Evolutionary conservation across 441 rosid species (phyloP).

Genomic region (Corymbia calophylla): DNA sequence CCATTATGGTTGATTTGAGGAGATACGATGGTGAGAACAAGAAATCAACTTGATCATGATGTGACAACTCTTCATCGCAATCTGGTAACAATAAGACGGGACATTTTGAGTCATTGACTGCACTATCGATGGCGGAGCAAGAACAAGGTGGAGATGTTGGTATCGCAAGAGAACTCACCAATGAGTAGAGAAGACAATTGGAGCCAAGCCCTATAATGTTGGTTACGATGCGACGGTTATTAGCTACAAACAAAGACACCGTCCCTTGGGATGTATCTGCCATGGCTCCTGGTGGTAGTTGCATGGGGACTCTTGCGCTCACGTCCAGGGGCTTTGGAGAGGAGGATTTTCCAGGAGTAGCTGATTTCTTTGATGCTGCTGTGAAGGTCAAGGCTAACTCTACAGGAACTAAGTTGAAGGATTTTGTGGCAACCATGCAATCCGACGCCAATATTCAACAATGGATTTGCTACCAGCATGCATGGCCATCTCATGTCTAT

Average conservation of each 20-base stretch:
- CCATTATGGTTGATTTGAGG: no score
- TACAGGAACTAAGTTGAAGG: constrained; percentile 82
- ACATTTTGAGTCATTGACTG: no score
- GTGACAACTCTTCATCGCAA: no score
- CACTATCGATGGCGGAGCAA: no score
- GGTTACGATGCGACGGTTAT: no score
- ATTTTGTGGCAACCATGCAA: constrained; percentile 66
- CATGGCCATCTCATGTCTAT: background rate
- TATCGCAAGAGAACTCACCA: no score
- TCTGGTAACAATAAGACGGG: no score
- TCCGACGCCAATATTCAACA: constrained; percentile 34
- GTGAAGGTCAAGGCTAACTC: constrained; percentile 73
- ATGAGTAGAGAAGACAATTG: no score
- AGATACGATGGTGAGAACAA: no score
- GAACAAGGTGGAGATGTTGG: no score
- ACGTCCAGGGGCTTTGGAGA: constrained; percentile 88
- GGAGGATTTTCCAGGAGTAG: constrained; percentile 84
- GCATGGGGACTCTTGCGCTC: constrained; percentile 98
- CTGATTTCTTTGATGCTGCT: constrained; percentile 78
- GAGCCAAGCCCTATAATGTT: no score
- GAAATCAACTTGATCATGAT: no score
- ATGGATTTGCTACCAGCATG: background rate
- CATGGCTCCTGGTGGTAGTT: constrained; percentile 98
- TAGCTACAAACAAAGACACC: constrained; percentile 94
- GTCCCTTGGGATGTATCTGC: constrained; percentile 99